Evolutionary conservation across 2,329 filamentous ascomycete genomes (phyloP).

Genomic region (Paraphaeosphaeria minitans): DNA sequence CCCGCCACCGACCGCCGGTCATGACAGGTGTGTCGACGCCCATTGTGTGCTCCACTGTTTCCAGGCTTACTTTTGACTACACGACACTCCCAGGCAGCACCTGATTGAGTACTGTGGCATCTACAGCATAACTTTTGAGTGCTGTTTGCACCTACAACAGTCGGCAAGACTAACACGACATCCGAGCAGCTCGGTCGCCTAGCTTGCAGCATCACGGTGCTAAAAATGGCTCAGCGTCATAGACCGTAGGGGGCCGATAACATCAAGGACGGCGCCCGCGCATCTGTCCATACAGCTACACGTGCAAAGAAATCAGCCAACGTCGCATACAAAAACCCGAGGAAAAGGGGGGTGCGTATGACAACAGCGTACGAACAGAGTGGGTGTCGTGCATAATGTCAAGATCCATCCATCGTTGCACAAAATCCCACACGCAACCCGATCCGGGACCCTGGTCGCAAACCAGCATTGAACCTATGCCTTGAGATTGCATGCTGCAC

Average conservation of each 20-base stretch:
- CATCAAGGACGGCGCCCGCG: neutral
- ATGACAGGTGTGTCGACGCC: neutral
- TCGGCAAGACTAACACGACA: neutral
- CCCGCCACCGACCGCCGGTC: neutral
- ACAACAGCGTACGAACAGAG: neutral
- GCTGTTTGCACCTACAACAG: neutral
- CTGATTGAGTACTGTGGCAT: neutral
- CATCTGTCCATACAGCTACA: neutral
- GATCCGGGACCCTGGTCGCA: neutral
- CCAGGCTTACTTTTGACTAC: neutral
- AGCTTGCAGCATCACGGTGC: neutral
- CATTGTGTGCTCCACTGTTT: neutral
- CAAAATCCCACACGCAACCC: neutral
- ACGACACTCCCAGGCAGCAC: neutral
- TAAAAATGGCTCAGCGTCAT: neutral
- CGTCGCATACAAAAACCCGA: neutral
- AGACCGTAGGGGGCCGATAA: neutral
- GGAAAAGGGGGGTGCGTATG: neutral
- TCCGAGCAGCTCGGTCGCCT: neutral
- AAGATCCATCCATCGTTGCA: neutral
- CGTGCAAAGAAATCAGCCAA: neutral
- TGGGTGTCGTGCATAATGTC: neutral
- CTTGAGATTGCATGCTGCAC: neutral
- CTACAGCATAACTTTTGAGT: neutral
- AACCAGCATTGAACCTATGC: neutral